phyloP scores from a whole-genome alignment of 805 yeast genomes.

The Nakazawaea sp. region DNA sequence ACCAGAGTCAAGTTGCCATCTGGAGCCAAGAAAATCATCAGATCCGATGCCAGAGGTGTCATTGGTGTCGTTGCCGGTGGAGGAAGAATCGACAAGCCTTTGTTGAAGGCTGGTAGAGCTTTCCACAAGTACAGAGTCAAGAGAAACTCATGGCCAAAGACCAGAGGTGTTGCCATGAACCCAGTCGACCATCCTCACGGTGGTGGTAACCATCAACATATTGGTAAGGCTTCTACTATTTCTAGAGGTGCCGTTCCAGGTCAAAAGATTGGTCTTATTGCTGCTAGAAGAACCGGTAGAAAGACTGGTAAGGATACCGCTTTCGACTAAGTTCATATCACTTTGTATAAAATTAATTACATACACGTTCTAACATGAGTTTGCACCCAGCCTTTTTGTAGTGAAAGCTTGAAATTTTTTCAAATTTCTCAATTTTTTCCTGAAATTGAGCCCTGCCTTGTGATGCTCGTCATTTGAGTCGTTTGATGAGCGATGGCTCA shows the following conservation, averaged over 20 bases:
- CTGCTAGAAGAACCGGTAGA: slow-evolving; percentile 99
- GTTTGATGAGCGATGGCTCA: too few relatives aligned
- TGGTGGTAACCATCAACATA: slow-evolving; percentile 99
- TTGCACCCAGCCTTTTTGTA: too few relatives aligned
- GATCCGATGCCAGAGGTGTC: slow-evolving; percentile 98
- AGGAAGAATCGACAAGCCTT: slow-evolving; percentile 99
- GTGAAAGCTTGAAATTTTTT: too few relatives aligned
- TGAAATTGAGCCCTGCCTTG: too few relatives aligned
- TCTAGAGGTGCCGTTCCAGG: slow-evolving; percentile 99
- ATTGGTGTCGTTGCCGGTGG: slow-evolving; percentile 99
- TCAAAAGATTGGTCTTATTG: slow-evolving; percentile 99
- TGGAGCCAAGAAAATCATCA: slow-evolving; percentile 95
- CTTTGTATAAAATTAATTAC: neutral
- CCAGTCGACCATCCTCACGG: slow-evolving; percentile 99
- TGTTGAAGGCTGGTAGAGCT: slow-evolving; percentile 99
- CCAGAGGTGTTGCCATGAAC: slow-evolving; percentile 99
- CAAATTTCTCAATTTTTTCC: too few relatives aligned
- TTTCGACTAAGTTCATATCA: slow-evolving; percentile 6
- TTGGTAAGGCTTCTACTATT: slow-evolving; percentile 99
- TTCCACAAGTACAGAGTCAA: slow-evolving; percentile 99
- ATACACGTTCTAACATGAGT: too few relatives aligned
- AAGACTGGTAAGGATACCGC: slow-evolving; percentile 11
- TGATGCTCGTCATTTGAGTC: too few relatives aligned
- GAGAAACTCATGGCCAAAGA: slow-evolving; percentile 99
- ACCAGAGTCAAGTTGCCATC: slow-evolving; percentile 99